Conservation (phyloP, 805 yeast species). For the Candida peoriensis region DNA sequence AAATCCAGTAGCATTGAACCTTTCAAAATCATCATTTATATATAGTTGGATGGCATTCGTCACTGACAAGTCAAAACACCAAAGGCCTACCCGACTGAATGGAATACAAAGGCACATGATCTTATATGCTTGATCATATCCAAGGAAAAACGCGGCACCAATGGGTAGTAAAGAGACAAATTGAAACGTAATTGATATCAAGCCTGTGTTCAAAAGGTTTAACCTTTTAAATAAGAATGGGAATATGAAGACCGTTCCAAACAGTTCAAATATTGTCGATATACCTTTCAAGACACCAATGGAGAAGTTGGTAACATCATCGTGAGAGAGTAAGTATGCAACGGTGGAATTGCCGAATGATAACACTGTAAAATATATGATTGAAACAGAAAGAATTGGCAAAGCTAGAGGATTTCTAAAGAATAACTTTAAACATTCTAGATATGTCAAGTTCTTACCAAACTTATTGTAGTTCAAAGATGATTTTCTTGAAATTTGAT, state of each 20-base stretch:
- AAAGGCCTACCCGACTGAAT: slow-evolving; percentile 33
- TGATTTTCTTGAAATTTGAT: neutral
- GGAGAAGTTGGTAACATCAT: slow-evolving; percentile 25
- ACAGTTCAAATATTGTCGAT: slow-evolving; percentile 29
- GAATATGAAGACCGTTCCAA: slow-evolving; percentile 27
- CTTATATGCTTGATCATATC: slow-evolving; percentile 14
- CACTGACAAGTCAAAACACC: slow-evolving; percentile 36
- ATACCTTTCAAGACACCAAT: slow-evolving; percentile 30
- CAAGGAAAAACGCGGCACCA: slow-evolving; percentile 13
- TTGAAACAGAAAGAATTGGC: slow-evolving; percentile 26
- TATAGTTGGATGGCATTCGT: slow-evolving; percentile 31
- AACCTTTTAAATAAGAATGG: slow-evolving; percentile 22
- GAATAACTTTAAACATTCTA: slow-evolving; percentile 17
- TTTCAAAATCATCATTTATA: slow-evolving; percentile 24
- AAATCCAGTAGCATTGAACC: slow-evolving; percentile 30
- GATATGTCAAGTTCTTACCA: slow-evolving; percentile 8
- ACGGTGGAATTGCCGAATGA: slow-evolving; percentile 34
- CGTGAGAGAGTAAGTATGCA: slow-evolving; percentile 27
- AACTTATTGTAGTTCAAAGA: neutral
- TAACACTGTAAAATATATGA: slow-evolving; percentile 32
- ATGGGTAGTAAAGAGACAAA: slow-evolving; percentile 25
- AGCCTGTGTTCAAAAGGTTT: slow-evolving; percentile 28
- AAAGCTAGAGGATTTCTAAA: slow-evolving; percentile 23
- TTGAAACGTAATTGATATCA: slow-evolving; percentile 26
- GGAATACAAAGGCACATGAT: slow-evolving; percentile 22